Conservation (phyloP, 306 rosid genomes). For the Prosopis cineraria region DNA sequence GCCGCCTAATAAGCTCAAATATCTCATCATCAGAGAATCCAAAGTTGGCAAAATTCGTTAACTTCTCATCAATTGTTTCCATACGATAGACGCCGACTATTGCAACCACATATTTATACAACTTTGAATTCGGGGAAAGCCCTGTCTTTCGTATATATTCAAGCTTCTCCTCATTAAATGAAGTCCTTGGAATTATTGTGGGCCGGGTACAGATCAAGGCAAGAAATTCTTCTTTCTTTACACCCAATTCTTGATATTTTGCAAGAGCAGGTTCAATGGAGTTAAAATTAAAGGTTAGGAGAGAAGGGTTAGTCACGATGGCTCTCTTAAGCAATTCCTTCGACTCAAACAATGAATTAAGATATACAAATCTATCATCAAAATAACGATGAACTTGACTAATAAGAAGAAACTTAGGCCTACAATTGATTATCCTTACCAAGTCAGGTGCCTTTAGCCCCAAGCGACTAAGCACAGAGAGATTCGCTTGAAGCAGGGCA, state of each 20-base stretch:
- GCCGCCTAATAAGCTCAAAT: conserved; percentile 50
- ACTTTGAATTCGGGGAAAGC: conserved; percentile 48
- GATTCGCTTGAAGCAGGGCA: conserved; percentile 47
- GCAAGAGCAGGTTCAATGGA: conserved; percentile 45
- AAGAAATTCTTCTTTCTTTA: conserved; percentile 57
- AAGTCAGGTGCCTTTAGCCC: conserved; percentile 60
- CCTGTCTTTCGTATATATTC: conserved; percentile 56
- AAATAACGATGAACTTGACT: conserved; percentile 43
- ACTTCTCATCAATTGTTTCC: conserved; percentile 63
- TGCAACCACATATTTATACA: conserved; percentile 76
- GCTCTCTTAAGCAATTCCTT: conserved; percentile 62
- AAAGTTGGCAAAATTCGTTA: conserved; percentile 57
- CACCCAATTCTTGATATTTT: conserved; percentile 60
- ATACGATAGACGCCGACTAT: conserved; percentile 68
- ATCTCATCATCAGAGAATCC: conserved; percentile 74
- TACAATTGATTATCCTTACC: conserved; percentile 58
- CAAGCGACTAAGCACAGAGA: conserved; percentile 49
- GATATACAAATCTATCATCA: conserved; percentile 54
- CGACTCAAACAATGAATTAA: conserved; percentile 60
- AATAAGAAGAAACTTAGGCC: conserved; percentile 65
- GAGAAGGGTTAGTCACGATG: conserved; percentile 72
- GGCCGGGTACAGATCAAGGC: conserved; percentile 64
- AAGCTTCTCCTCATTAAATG: conserved; percentile 70
- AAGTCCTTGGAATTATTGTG: conserved; percentile 60
- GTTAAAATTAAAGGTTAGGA: conserved; percentile 47